Base-by-base conservation (phyloP, 306 rosid genomes). In the Phaseolus lunatus region DNA sequence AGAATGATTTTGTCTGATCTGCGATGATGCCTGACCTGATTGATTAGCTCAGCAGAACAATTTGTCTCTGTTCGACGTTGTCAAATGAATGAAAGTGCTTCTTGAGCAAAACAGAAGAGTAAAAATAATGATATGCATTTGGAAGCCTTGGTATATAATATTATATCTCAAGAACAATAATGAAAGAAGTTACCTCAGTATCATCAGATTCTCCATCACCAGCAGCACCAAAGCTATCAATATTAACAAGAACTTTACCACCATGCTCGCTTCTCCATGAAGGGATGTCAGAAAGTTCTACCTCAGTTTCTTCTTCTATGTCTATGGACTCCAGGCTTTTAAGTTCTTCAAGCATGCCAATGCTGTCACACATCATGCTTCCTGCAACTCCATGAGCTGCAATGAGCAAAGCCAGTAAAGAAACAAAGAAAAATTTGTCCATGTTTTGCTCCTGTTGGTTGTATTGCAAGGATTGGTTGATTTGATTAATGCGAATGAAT, bases 181-280 rank as follows among this genome's bases (percentile, higher is more conserved):
- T n/a, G 50, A 70, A 62, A 33, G 57, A 57, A 67, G 67, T 84
- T 66, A 87, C 99, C 98, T 82, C 86, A 48, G 97, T 90, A 85
- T 95, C 93, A 79, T 90, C 99, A 80, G 90, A 81, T 89, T 87
- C 86, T 83, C 96, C 93, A 77, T 90, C 84, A 78, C 97, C 99
- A 83, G 75, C 88, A 13, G 99, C 97, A 19, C 90, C 93, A 57
- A 92, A 90, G 88, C 97, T 89, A 83, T 96, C 99, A 63, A 96
- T 89, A 71, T 93, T 93, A 69, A 93, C 98, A 67, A 96, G 96
- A 92, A 89, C 88, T 82, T 89, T 93, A 63, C 92, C 87, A 12
- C 97, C 98, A 0, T 89, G 97, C 71, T 91, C 89, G 16, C 93
- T 93, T 58, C 63, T 88, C 98, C 96, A 91, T n/a, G 94, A 78